phyloP scores from a whole-genome alignment of 176 grass and related monocot species.

The Musa beccarii region DNA sequence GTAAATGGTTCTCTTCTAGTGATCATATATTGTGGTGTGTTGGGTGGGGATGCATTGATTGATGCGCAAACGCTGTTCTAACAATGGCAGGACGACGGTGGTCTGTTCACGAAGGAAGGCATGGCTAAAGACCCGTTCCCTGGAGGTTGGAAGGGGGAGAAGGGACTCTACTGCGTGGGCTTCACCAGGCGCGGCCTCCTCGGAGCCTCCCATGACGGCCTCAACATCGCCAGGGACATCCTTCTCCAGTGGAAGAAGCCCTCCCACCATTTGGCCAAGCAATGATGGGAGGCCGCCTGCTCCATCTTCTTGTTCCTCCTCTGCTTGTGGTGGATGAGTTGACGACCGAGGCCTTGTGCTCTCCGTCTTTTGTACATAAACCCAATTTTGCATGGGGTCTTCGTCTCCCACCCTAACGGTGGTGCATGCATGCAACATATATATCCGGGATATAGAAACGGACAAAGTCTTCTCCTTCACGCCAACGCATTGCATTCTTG shows the following conservation, averaged over 20 bases:
- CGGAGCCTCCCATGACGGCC: conserved; percentile 60
- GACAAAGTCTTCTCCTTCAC: too few species aligned
- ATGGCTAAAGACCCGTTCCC: conserved; percentile 47
- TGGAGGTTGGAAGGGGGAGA: conserved; percentile 56
- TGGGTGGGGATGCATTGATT: background rate
- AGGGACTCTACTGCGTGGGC: conserved; percentile 71
- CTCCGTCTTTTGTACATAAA: conserved; percentile 24
- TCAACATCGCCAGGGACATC: conserved; percentile 62
- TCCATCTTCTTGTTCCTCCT: background rate
- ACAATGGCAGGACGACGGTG: conserved; percentile 36
- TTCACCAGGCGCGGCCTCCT: conserved; percentile 71
- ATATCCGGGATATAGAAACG: too few species aligned
- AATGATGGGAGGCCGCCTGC: background rate
- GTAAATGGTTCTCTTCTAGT: too few species aligned
- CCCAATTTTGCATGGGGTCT: conserved; percentile 36
- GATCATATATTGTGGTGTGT: too few species aligned
- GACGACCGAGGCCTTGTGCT: conserved; percentile 1
- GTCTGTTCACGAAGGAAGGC: conserved; percentile 52
- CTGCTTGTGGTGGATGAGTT: conserved; percentile 12
- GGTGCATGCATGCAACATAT: too few species aligned
- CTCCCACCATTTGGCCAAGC: background rate
- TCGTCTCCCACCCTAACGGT: background rate
- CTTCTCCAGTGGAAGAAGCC: conserved; percentile 36
- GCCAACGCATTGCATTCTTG: too few species aligned
- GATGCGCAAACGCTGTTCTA: background rate